A percentile compares a stretch with the other conserved stretches of the same genome.
Evolutionary conservation across 106 monocot genomes (phyloP).

Genomic region (Dendrobium catenatum): DNA sequence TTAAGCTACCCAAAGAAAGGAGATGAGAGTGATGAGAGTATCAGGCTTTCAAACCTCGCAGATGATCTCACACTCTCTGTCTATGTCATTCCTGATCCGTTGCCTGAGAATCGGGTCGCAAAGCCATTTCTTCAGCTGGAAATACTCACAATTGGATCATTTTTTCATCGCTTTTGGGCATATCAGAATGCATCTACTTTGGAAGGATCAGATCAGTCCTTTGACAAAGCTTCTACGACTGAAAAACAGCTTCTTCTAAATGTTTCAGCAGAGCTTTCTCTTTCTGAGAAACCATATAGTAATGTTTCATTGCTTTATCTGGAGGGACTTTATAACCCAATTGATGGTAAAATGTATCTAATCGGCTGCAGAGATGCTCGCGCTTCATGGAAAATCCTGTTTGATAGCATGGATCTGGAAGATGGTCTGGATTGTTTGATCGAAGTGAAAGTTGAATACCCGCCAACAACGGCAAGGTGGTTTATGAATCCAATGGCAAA

Average conservation of each 20-base stretch:
- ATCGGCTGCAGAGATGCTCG: conserved; percentile 53
- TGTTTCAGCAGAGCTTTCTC: conserved; percentile 39
- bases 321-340: conserved; percentile 64
- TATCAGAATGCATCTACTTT: neutral
- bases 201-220: neutral
- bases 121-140: conserved; percentile 28
- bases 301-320: conserved; percentile 40
- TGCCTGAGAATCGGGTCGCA: conserved; percentile 10
- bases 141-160: conserved; percentile 37
- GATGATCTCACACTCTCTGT: conserved; percentile 44
- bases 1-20: conserved; percentile 47
- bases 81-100: conserved; percentile 22
- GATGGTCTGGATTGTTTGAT: conserved; percentile 53
- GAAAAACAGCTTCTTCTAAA: conserved; percentile 39
- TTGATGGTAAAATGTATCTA: conserved; percentile 57
- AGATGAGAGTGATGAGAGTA: conserved; percentile 22
- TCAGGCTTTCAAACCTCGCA: conserved; percentile 32
- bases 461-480: conserved; percentile 62
- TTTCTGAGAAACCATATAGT: conserved; percentile 25
- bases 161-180: conserved; percentile 23
- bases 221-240: conserved; percentile 15
- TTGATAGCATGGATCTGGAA: conserved; percentile 41
- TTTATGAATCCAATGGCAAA: conserved; percentile 44
- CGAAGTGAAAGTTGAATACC: conserved; percentile 58
- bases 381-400: conserved; percentile 41